A percentile compares a stretch with the other conserved stretches of the same genome.
These are phyloP conservation scores for Globisporangium perplexum DNA, from an alignment of 352 stramenopile genomes.

Conservation along the genomic window DNA sequence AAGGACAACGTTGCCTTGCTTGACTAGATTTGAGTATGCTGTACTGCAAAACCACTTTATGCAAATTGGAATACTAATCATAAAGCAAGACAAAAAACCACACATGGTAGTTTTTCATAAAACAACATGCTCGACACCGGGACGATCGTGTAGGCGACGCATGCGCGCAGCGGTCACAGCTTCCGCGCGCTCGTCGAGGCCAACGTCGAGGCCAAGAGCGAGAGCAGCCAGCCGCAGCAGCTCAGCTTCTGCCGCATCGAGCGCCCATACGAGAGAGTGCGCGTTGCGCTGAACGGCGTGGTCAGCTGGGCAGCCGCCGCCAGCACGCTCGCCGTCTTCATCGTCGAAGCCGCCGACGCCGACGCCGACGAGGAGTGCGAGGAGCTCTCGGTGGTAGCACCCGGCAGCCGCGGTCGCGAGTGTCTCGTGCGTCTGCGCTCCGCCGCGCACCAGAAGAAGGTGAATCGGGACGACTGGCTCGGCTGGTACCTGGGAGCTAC, in stretches of 20 bases:
- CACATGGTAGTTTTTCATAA: too few relatives aligned
- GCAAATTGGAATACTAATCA: too few relatives aligned
- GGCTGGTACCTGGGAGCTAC: constrained; percentile 65
- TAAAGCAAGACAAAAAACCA: too few relatives aligned
- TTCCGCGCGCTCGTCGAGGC: constrained; percentile 51
- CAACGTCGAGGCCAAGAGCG: constrained; percentile 35
- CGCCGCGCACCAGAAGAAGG: constrained; percentile 64
- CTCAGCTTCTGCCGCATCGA: constrained; percentile 58
- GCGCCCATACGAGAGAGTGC: constrained; percentile 72
- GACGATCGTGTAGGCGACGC: constrained; percentile 48
- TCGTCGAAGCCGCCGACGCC: constrained; percentile 33
- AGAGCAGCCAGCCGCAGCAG: constrained; percentile 12
- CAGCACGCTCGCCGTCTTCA: constrained; percentile 63
- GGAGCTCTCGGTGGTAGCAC: background rate
- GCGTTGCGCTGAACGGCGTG: constrained; percentile 61
- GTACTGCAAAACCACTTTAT: too few relatives aligned
- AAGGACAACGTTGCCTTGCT: too few relatives aligned
- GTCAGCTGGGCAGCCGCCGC: constrained; percentile 55
- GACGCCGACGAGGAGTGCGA: constrained; percentile 5
- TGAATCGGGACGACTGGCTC: constrained; percentile 26
- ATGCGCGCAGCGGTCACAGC: constrained; percentile 29
- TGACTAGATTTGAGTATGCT: too few relatives aligned
- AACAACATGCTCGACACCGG: constrained; percentile 37
- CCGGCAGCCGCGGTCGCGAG: background rate
- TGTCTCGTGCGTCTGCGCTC: constrained; percentile 37